A percentile compares a stretch with the other conserved stretches of the same genome.
phyloP scores from a whole-genome alignment of 805 yeast genomes.

The Saturnispora sekii region DNA sequence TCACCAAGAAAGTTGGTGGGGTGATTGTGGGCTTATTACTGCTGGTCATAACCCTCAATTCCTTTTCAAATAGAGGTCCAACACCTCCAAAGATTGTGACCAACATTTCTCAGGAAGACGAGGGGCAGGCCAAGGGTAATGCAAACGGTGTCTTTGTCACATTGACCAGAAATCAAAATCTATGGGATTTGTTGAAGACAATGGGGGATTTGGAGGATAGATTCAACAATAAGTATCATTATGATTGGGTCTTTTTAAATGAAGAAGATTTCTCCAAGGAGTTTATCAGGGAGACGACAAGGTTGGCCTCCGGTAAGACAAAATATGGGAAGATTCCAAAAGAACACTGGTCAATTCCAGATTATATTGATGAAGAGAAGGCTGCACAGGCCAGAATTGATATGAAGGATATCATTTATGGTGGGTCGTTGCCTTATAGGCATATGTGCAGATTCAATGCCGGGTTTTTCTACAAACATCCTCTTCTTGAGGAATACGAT shows the following conservation, averaged over 20 bases:
- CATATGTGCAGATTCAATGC: conserved; percentile 90
- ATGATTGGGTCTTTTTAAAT: conserved; percentile 92
- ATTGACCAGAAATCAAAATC: conserved; percentile 62
- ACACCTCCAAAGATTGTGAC: neutral
- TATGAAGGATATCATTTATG: conserved; percentile 51
- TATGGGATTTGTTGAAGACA: conserved; percentile 48
- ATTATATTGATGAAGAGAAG: conserved; percentile 60
- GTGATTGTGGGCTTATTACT: conserved; percentile 1
- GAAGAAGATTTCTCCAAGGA: conserved; percentile 76
- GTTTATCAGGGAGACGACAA: conserved; percentile 55
- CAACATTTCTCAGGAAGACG: neutral
- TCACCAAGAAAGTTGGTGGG: neutral
- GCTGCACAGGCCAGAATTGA: conserved; percentile 45
- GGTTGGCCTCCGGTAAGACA: conserved; percentile 65
- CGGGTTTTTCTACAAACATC: conserved; percentile 78
- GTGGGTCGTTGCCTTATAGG: conserved; percentile 57
- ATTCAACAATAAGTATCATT: conserved; percentile 68
- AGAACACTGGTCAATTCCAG: conserved; percentile 85
- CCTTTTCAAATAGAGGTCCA: neutral
- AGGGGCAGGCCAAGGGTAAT: conserved; percentile 1
- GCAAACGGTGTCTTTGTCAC: conserved; percentile 61
- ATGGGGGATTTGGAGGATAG: conserved; percentile 79
- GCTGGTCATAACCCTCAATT: neutral
- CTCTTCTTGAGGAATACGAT: conserved; percentile 61
- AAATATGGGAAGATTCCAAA: conserved; percentile 69